A percentile compares a stretch with the other conserved stretches of the same genome.
Conservation (phyloP, 257 asterid genomes). For the Verbena officinalis region DNA sequence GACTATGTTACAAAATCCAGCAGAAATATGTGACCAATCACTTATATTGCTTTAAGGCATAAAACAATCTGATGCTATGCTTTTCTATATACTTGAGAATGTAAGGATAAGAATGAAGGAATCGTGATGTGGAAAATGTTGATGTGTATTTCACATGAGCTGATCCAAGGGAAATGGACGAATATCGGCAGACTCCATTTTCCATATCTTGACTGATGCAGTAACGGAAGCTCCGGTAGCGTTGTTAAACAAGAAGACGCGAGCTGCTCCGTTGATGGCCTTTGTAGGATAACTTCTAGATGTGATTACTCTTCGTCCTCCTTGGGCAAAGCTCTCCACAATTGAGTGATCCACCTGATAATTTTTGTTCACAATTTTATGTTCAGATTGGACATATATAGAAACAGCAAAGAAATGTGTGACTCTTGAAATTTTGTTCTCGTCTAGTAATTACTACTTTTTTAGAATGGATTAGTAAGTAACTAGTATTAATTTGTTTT, state of each 20-base stretch:
- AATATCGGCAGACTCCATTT: slow-evolving; percentile 66
- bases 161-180: slow-evolving; percentile 43
- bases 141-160: slow-evolving; percentile 1
- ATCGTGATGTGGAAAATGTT: neutral
- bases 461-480: no score
- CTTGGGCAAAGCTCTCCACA: slow-evolving; percentile 90
- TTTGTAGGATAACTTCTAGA: slow-evolving; percentile 80
- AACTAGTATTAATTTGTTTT: no score
- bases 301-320: slow-evolving; percentile 74
- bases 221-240: slow-evolving; percentile 61
- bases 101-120: slow-evolving; percentile 8
- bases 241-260: slow-evolving; percentile 76
- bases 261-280: slow-evolving; percentile 59
- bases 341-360: slow-evolving; percentile 84
- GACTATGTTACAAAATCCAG: neutral
- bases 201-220: slow-evolving; percentile 74
- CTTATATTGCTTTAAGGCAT: neutral
- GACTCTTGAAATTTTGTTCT: no score
- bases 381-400: neutral
- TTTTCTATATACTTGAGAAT: neutral
- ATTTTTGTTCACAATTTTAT: neutral
- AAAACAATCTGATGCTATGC: neutral
- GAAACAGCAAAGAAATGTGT: neutral
- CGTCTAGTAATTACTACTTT: no score
- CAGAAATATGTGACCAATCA: neutral